These are phyloP conservation scores for Ceratonia siliqua DNA, from an alignment of 306 rosid genomes.

Conservation along the genomic window DNA sequence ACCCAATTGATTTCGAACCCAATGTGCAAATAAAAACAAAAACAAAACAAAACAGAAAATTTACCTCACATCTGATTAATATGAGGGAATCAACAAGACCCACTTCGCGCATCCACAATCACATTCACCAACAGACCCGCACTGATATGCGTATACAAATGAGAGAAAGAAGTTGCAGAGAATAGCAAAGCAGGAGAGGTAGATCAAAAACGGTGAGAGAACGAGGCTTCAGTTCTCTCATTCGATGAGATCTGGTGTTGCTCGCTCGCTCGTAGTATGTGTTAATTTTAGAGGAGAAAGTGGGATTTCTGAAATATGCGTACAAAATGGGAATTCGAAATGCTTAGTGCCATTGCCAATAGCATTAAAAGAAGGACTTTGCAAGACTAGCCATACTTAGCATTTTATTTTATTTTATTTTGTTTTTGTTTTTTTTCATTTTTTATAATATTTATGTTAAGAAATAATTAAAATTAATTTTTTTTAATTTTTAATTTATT, in stretches of 20 bases:
- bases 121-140: constrained; percentile 29
- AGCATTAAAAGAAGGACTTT: too few relatives aligned
- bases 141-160: constrained; percentile 1
- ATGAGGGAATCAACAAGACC: constrained; percentile 16
- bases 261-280: not conserved
- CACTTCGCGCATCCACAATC: constrained; percentile 15
- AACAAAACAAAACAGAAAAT: not conserved
- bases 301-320: constrained; percentile 13
- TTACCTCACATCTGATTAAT: constrained; percentile 45
- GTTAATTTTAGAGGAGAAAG: constrained; percentile 21
- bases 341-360: constrained; percentile 10
- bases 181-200: not conserved
- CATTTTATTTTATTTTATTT: too few relatives aligned
- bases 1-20: not conserved
- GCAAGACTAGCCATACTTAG: too few relatives aligned
- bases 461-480: too few relatives aligned
- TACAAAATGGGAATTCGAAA: not conserved
- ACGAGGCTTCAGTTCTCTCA: constrained; percentile 21
- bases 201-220: not conserved
- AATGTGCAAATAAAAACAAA: not conserved
- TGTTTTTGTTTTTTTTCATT: too few relatives aligned
- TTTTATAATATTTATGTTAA: too few relatives aligned
- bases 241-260: constrained; percentile 45
- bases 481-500: too few relatives aligned
- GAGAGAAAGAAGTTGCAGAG: not conserved